These are phyloP conservation scores for Zygosaccharomyces pseudorouxii DNA, from an alignment of 805 yeast species.

Conservation along the genomic window DNA sequence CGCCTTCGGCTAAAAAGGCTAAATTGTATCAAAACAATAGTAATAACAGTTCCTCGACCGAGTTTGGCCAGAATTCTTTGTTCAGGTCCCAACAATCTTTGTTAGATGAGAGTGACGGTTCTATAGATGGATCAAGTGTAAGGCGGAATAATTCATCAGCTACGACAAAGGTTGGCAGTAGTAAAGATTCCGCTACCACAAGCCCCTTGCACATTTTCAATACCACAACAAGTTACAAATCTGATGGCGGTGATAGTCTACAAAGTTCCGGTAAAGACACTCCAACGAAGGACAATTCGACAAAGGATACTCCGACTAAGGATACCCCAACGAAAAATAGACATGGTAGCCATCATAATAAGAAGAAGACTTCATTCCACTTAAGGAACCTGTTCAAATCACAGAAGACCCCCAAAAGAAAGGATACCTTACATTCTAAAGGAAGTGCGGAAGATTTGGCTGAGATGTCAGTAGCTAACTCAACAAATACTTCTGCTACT, in stretches of 20 bases:
- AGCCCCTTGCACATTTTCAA: background rate
- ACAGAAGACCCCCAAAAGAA: constrained; percentile 20
- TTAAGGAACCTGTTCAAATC: constrained; percentile 32
- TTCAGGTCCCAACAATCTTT: constrained; percentile 1
- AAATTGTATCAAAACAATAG: constrained; percentile 14
- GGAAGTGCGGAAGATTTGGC: constrained; percentile 8
- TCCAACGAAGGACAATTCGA: background rate
- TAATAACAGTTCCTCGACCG: constrained; percentile 14
- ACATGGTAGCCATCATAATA: constrained; percentile 14
- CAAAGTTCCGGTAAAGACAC: background rate
- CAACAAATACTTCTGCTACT: background rate
- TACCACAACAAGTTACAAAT: background rate
- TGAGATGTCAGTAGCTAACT: background rate
- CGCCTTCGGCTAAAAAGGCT: constrained; percentile 1
- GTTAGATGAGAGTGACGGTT: background rate
- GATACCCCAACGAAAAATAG: constrained; percentile 3
- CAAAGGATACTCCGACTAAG: background rate
- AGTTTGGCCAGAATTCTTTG: constrained; percentile 5
- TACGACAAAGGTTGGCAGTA: background rate
- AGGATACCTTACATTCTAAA: constrained; percentile 1
- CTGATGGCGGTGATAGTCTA: background rate
- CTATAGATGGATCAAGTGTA: background rate
- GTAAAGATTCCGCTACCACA: constrained; percentile 1
- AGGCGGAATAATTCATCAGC: constrained; percentile 2
- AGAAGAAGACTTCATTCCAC: constrained; percentile 30